These are phyloP conservation scores for thale cress (Arabidopsis thaliana) DNA, from an alignment of 345 rosid genomes.

Conservation along the genomic window TAIR10.1 NC_003075.7:17424001-17424500, in stretches of 20 bases:
- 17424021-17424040: conserved; percentile 33
- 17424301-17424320: neutral
- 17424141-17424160: conserved; percentile 12
- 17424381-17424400: neutral
- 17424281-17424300: no score
- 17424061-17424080: neutral
- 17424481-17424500: neutral
- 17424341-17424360: neutral
- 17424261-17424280: no score
- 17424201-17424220: neutral
- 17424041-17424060: no score
- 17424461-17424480: conserved; percentile 32
- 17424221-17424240: neutral
- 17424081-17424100: conserved; percentile 38
- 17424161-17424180: neutral
- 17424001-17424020: conserved; percentile 31
- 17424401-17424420: conserved; percentile 41
- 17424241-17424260: no score
- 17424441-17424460: conserved; percentile 39
- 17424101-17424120: conserved; percentile 40
- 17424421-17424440: conserved; percentile 35
- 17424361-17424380: conserved; percentile 1
- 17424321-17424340: neutral
- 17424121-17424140: conserved; percentile 41
- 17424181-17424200: neutral